phyloP scores from a whole-genome alignment of 1,139 yeast genomes.

The Debaryomyces subglobosus region DNA sequence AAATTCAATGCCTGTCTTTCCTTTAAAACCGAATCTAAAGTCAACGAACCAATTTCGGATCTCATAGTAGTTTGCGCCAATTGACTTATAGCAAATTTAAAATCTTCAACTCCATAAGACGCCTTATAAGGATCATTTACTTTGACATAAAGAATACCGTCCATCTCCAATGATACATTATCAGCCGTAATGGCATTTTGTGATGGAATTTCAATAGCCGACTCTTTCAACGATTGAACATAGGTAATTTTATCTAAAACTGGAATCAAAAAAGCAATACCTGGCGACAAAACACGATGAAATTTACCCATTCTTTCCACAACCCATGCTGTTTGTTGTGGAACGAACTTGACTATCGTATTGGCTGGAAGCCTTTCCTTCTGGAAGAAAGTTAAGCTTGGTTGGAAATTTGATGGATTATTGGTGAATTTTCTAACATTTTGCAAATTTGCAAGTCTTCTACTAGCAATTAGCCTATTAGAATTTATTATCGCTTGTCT shows the following conservation, averaged over 20 bases:
- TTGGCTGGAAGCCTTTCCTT: slow-evolving; percentile 70
- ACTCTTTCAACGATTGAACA: slow-evolving; percentile 80
- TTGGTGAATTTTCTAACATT: slow-evolving; percentile 7
- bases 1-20: slow-evolving; percentile 74
- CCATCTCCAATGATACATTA: slow-evolving; percentile 82
- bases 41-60: slow-evolving; percentile 81
- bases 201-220: slow-evolving; percentile 80
- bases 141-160: slow-evolving; percentile 78
- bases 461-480: not conserved
- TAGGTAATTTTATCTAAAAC: slow-evolving; percentile 75
- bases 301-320: slow-evolving; percentile 92
- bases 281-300: slow-evolving; percentile 74
- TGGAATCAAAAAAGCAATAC: slow-evolving; percentile 73
- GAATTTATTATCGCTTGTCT: slow-evolving; percentile 1
- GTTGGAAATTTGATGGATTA: slow-evolving; percentile 13
- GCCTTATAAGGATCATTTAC: slow-evolving; percentile 85
- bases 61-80: slow-evolving; percentile 92
- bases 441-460: slow-evolving; percentile 4
- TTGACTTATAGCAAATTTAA: slow-evolving; percentile 82
- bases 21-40: slow-evolving; percentile 74
- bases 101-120: slow-evolving; percentile 86
- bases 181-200: slow-evolving; percentile 88
- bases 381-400: slow-evolving; percentile 62
- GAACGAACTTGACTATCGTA: slow-evolving; percentile 76
- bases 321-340: slow-evolving; percentile 90